Conservation (phyloP, 2,329 filamentous ascomycete genomes). For the Tolypocladium endophyticum region DNA sequence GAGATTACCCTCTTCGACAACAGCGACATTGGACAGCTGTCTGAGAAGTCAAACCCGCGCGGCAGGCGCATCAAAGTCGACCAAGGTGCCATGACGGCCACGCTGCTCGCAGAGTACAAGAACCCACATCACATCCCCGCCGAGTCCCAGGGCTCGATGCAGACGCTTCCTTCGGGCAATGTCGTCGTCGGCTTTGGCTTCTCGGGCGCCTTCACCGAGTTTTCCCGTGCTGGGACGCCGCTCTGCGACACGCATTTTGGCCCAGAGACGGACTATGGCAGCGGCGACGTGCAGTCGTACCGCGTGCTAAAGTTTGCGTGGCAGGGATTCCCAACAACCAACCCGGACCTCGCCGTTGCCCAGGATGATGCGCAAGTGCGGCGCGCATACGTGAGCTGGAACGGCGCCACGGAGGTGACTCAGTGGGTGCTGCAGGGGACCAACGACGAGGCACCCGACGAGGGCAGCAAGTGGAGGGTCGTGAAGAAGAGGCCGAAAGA, state of each 20-base stretch:
- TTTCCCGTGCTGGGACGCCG: conserved; percentile 11
- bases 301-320: conserved; percentile 17
- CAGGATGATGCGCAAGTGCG: conserved; percentile 1
- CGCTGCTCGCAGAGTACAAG: conserved; percentile 3
- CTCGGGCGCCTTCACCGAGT: conserved; percentile 16
- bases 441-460: not conserved
- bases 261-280: conserved; percentile 6
- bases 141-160: conserved; percentile 4
- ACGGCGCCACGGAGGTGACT: conserved; percentile 20
- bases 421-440: conserved; percentile 28
- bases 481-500: not conserved
- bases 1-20: conserved; percentile 46
- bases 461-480: not conserved
- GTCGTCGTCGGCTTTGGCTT: conserved; percentile 32
- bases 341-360: conserved; percentile 4
- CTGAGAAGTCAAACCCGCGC: conserved; percentile 19
- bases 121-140: conserved; percentile 4
- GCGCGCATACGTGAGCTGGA: conserved; percentile 26
- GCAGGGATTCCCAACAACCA: conserved; percentile 11
- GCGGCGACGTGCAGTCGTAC: conserved; percentile 13
- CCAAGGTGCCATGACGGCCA: conserved; percentile 1
- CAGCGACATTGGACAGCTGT: conserved; percentile 27
- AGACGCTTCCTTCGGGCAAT: conserved; percentile 25
- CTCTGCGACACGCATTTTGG: conserved; percentile 13
- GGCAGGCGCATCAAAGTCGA: conserved; percentile 3